Evolutionary conservation across 805 yeast species (phyloP).

Genomic region (Myxozyma melibiosi): DNA sequence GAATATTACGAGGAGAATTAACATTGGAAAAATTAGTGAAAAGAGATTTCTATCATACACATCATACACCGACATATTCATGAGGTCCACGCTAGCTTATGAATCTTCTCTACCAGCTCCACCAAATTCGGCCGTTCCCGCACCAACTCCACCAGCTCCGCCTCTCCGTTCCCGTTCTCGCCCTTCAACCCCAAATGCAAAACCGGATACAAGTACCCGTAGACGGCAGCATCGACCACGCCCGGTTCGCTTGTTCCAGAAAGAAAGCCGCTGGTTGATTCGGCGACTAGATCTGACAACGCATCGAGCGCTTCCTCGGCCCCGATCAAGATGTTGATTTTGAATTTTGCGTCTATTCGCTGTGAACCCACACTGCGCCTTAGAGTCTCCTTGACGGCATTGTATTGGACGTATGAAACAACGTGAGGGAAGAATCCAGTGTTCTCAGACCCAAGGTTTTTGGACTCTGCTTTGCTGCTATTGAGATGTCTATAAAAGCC

Average conservation of each 20-base stretch:
- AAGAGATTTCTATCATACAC: not conserved
- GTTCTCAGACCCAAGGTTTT: not conserved
- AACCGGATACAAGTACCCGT: constrained; percentile 19
- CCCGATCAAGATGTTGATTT: constrained; percentile 1
- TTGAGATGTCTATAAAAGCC: not conserved
- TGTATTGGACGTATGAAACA: not conserved
- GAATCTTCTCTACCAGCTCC: constrained; percentile 3
- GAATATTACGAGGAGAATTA: too few relatives aligned
- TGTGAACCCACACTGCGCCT: not conserved
- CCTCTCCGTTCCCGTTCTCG: constrained; percentile 7
- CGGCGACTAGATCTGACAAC: constrained; percentile 3
- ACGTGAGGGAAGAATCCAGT: not conserved
- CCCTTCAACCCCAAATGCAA: constrained; percentile 8
- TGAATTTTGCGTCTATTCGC: not conserved
- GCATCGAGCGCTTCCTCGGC: constrained; percentile 32
- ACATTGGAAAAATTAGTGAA: too few relatives aligned
- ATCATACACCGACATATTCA: too few relatives aligned
- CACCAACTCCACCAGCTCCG: constrained; percentile 12
- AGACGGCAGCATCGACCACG: constrained; percentile 23
- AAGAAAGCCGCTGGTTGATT: not conserved
- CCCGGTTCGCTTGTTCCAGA: constrained; percentile 12
- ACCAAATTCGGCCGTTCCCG: constrained; percentile 7
- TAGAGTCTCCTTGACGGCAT: not conserved
- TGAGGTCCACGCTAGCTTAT: constrained; percentile 4
- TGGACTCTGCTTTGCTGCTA: not conserved